Conservation (phyloP, 805 yeast species). For the Ogataea salicorniae region DNA sequence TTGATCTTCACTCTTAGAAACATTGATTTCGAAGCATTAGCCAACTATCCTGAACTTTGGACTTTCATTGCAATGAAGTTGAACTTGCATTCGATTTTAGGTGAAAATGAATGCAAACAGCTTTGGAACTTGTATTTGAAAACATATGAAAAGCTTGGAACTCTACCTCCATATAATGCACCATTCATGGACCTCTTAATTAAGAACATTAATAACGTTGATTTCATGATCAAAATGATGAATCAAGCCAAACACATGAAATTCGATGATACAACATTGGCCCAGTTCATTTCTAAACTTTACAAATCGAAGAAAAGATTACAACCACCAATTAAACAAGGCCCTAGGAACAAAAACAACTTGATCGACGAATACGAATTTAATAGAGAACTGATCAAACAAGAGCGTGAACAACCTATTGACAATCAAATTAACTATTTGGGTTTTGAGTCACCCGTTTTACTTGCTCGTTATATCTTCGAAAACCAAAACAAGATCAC, state of each 20-base stretch:
- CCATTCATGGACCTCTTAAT: constrained; percentile 6
- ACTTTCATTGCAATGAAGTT: constrained; percentile 23
- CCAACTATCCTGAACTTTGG: constrained; percentile 29
- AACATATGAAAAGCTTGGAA: constrained; percentile 1
- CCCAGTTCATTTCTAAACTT: constrained; percentile 22
- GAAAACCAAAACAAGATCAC: background rate
- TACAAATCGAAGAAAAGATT: constrained; percentile 21
- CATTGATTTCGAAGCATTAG: constrained; percentile 16
- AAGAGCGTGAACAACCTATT: background rate
- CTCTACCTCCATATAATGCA: constrained; percentile 8
- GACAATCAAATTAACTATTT: background rate
- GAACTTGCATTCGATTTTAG: constrained; percentile 14
- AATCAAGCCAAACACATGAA: constrained; percentile 4
- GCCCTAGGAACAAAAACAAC: constrained; percentile 8
- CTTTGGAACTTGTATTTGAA: constrained; percentile 18
- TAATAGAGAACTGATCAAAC: background rate
- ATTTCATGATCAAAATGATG: constrained; percentile 19
- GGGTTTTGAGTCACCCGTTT: constrained; percentile 8
- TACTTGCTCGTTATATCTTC: constrained; percentile 24
- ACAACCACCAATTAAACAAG: constrained; percentile 3
- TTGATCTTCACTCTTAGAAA: constrained; percentile 13
- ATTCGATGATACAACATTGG: constrained; percentile 24
- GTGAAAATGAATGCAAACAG: constrained; percentile 9
- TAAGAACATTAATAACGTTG: constrained; percentile 7
- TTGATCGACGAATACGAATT: constrained; percentile 12